Evolutionary conservation across 2,329 filamentous ascomycete genomes (phyloP).

Genomic region (Epichloe scottii): DNA sequence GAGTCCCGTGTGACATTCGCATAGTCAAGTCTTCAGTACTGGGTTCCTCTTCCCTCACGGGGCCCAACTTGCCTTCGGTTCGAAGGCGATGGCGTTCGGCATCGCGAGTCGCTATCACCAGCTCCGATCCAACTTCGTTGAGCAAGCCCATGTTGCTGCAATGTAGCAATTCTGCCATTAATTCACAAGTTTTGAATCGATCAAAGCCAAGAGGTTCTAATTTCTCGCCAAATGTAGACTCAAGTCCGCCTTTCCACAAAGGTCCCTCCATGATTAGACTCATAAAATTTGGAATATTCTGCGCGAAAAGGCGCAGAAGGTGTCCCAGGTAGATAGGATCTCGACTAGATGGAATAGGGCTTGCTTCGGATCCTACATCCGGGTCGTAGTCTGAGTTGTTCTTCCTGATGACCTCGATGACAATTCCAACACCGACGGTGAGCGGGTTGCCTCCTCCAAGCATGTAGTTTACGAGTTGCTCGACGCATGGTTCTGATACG

Average conservation of each 20-base stretch:
- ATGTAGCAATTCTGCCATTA: slow-evolving; percentile 95
- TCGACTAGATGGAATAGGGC: slow-evolving; percentile 65
- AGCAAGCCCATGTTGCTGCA: slow-evolving; percentile 97
- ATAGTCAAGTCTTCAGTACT: slow-evolving; percentile 48
- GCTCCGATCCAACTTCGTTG: slow-evolving; percentile 83
- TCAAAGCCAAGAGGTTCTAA: slow-evolving; percentile 95
- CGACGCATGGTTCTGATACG: slow-evolving; percentile 73
- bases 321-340: slow-evolving; percentile 95
- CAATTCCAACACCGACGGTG: slow-evolving; percentile 90
- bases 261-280: slow-evolving; percentile 68
- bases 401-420: slow-evolving; percentile 97
- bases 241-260: slow-evolving; percentile 60
- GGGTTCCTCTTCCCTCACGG: slow-evolving; percentile 26
- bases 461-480: slow-evolving; percentile 84
- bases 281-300: slow-evolving; percentile 91
- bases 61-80: slow-evolving; percentile 56
- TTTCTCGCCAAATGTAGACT: slow-evolving; percentile 78
- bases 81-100: slow-evolving; percentile 69
- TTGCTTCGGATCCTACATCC: slow-evolving; percentile 72
- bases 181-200: slow-evolving; percentile 94
- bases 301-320: slow-evolving; percentile 75
- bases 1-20: slow-evolving; percentile 36
- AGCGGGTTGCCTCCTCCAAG: slow-evolving; percentile 83
- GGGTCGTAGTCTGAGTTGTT: slow-evolving; percentile 99
- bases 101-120: slow-evolving; percentile 70